Base-by-base conservation (phyloP, 306 rosid genomes). In the Gillenia trifoliata region DNA sequence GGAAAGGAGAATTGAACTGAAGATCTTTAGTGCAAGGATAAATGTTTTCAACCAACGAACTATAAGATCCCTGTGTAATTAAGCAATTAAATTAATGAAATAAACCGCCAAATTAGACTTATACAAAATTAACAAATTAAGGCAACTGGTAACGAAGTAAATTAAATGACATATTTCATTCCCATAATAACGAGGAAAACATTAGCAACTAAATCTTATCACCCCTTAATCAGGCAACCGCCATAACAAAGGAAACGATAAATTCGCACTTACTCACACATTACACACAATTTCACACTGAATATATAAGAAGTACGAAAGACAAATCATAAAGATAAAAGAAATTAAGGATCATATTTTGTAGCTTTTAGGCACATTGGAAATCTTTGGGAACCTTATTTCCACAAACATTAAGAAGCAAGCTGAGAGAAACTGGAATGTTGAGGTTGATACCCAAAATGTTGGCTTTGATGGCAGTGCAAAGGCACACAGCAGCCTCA, bases 401-500 rank as follows among this genome's bases (percentile, higher is more conserved):
- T 4, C 73, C 49, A 80, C 98, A 92, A 54, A 79, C 88, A 64
- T 92, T 87, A 38, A 92, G 92, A 61, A 92, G 94, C 82, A 92
- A 79, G 81, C 77, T 87, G 28, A 92, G 94, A 2, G 92, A 77
- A 65, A 90, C 0, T 0, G 96, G 98, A 73, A 92, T 26, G 82
- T 92, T 88, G 50, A 92, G 84, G 75, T 75, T 83, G 76, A 84
- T 84, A 54, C 96, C 96, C 66, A 92, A 72, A 75, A 90, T 84
- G 73, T 75, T 85, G 6, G 94, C 96, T 19, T 2, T 90, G 26
- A 90, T 79, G 45, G 86, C 98, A 74, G 96, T 92, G 87, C 96
- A 92, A 17, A 92, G 92, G 77, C 98, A 92, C 9, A 80, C 77
- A 1, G 94, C 96, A 19, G 94, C 94, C 30, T 90, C 96, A 3